Evolutionary conservation across 1,139 yeast genomes (phyloP), one percentile per base, ranked within the genome.

Genomic region (Casaregolazyma suthepensis): DNA sequence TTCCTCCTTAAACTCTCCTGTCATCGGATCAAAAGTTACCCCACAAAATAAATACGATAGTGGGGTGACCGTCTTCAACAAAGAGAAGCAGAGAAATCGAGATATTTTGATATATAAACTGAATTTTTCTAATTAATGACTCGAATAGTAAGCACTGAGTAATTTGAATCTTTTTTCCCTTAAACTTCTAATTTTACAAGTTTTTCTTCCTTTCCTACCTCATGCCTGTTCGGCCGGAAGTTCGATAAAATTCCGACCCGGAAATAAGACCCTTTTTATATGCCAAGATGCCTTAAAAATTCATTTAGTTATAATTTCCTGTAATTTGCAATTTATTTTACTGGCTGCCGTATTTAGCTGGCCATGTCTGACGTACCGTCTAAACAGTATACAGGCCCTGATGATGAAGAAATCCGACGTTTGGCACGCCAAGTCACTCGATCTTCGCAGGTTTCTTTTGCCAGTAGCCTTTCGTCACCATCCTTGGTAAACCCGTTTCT

Each of bases 391-490:
- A 23, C 20, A 5, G 52, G 52, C 37, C 46, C 46, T 43, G 57
- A 52, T n/a, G 54, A 54, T 10, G 58, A 54, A 29, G 58, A 58
- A 22, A 54, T 63, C 38, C 63, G 57, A 22, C 60, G 59, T 18
- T 52, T 63, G 46, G 68, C 68, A 3, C 61, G 66, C 17, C 65
- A 59, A 45, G 48, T 62, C 48, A 61, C 66, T 31, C 49, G 60
- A 46, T 59, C 66, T 37, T 45, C 52, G 18, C 55, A 50, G 20
- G 54, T 63, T 48, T 38, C 52, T 6, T 15, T 35, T 35, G 5
- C 5, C 17, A 35, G 40, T 17, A 13, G 5, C 17, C 9, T 15
- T 3, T 35, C 40, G 9, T 35, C 45, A 13, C 23, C 19, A 23
- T 20, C 40, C n/a, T 19, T 15, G 40, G 40, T 40, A 13, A 59